Base-by-base conservation (phyloP, 208 protist species). In the Herpetomonas tarakana region DNA sequence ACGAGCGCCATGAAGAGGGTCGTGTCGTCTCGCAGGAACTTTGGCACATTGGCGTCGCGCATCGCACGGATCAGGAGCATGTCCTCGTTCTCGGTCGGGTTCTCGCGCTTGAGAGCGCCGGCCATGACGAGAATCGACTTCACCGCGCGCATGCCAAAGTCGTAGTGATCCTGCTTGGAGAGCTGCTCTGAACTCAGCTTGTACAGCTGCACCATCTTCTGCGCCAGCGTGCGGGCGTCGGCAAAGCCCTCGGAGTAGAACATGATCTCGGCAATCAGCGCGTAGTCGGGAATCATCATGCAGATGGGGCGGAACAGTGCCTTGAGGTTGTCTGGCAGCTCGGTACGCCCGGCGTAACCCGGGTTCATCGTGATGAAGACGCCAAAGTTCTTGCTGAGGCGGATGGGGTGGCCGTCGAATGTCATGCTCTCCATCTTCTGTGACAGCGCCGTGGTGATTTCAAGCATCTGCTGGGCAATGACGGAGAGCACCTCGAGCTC, bases 301-400 rank as follows among this genome's bases (percentile, higher is more conserved):
- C 97, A 97, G 29, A 98, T 97, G 2, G 97, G 97, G 18, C 97
- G 89, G 77, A 98, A 98, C n/a, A 99, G 75, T 35, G 92, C 91
- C 77, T 99, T 99, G 11, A 99, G 66, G 75, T 99, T 99, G 68
- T 99, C 98, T 2, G 98, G 98, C 41, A 99, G 88, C 67, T 98
- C 94, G 14, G 92, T 97, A 68, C 98, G 91, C 6, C 98, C 98
- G 16, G 97, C 95, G 78, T 99, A 99, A 50, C 96, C 97, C 38
- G 97, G 97, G 65, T 99, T 99, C 97, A 99, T 99, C 19, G 97
- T 99, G 70, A 99, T 96, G 68, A 97, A 98, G 29, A 98, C 93
- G 67, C 96, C 94, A 72, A 98, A 97, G 65, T 97, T 96, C 39
- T 68, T 84, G 74, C 91, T 94, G 24, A 98, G 75, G 24, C 74